phyloP scores from a whole-genome alignment of 495 filamentous ascomycete genomes.

The Friedmanniomyces simplex region DNA sequence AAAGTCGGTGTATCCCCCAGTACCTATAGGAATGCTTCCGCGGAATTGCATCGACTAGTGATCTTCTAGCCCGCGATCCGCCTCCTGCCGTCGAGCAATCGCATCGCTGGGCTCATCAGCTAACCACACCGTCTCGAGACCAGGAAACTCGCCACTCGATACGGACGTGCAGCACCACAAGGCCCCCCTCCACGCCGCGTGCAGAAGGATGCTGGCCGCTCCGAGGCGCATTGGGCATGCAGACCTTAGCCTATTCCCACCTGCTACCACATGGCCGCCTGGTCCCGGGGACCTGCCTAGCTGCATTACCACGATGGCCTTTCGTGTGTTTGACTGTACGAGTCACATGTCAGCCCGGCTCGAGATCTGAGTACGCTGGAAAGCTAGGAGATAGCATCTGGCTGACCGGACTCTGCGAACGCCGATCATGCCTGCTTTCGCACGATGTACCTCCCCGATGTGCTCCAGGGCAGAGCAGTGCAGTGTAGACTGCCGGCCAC shows the following conservation, averaged over 20 bases:
- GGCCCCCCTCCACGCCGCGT: neutral
- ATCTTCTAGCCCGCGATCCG: too few species aligned
- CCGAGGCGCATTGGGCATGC: neutral
- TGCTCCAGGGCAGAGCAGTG: neutral
- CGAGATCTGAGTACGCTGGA: neutral
- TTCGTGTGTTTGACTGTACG: too few species aligned
- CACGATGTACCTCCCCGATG: neutral
- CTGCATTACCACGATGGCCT: neutral
- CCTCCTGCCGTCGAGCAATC: too few species aligned
- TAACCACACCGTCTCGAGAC: too few species aligned
- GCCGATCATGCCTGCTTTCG: neutral
- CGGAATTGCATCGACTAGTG: too few species aligned
- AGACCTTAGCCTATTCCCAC: neutral
- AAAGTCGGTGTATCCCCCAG: too few species aligned
- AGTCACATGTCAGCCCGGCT: neutral
- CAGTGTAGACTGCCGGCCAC: too few species aligned
- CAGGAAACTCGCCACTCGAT: neutral
- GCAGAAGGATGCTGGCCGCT: neutral
- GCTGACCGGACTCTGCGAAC: neutral
- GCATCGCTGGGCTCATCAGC: too few species aligned
- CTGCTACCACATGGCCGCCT: neutral
- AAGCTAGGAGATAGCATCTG: neutral
- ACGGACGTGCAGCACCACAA: neutral
- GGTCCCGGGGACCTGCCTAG: neutral
- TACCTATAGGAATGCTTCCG: too few species aligned